phyloP scores from a whole-genome alignment of 2,329 filamentous ascomycete genomes.

The Dothistroma septosporum region DNA sequence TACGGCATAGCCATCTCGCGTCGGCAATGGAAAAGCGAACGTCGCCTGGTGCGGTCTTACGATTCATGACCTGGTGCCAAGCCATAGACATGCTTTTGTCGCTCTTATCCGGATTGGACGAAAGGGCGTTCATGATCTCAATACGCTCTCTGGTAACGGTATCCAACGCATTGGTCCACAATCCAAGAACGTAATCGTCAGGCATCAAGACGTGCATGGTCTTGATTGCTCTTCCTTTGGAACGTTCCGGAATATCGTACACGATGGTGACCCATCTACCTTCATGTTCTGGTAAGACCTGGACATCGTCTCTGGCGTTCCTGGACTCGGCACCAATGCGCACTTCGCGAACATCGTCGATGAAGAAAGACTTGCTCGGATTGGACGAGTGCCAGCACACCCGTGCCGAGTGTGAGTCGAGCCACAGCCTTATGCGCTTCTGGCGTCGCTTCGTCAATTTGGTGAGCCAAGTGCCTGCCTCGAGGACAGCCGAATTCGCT shows the following conservation, averaged over 20 bases:
- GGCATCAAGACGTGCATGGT: conserved; percentile 83
- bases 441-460: conserved; percentile 84
- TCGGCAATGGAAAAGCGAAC: conserved; percentile 73
- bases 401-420: conserved; percentile 79
- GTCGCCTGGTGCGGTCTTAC: conserved; percentile 57
- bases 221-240: conserved; percentile 67
- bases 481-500: conserved; percentile 70
- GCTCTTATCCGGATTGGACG: conserved; percentile 70
- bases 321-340: conserved; percentile 76
- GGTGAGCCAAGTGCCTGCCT: conserved; percentile 70
- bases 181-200: conserved; percentile 63
- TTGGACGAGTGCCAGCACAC: conserved; percentile 81
- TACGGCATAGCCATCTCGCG: conserved; percentile 79
- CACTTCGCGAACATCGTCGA: conserved; percentile 93
- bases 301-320: conserved; percentile 83
- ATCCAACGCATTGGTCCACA: conserved; percentile 82
- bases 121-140: conserved; percentile 83
- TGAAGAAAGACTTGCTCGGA: conserved; percentile 79
- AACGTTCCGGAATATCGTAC: conserved; percentile 72
- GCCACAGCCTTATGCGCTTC: conserved; percentile 67
- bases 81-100: conserved; percentile 61
- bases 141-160: conserved; percentile 81
- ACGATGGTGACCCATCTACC: conserved; percentile 83
- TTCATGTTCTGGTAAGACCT: conserved; percentile 63
- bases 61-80: conserved; percentile 80